Conservation (phyloP, 2,329 filamentous ascomycete species). For the Neopestalotiopsis rosae region DNA sequence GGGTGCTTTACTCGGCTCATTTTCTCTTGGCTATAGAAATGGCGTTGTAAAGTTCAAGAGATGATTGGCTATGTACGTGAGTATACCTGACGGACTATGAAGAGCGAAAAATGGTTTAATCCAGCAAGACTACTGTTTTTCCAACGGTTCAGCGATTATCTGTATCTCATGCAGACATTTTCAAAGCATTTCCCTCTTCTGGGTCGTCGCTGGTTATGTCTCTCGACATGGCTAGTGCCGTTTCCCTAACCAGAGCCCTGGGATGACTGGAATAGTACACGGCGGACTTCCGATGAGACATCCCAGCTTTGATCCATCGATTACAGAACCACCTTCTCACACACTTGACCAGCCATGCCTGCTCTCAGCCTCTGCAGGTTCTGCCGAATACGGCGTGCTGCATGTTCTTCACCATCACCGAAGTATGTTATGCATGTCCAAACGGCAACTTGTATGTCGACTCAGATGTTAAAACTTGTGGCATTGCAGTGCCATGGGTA, state of each 20-base stretch:
- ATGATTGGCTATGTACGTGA: too few relatives aligned
- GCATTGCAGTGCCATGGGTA: not conserved
- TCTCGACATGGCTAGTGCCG: not conserved
- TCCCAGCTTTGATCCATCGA: not conserved
- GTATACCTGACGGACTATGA: too few relatives aligned
- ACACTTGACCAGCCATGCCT: not conserved
- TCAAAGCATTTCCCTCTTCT: too few relatives aligned
- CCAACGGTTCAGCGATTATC: too few relatives aligned
- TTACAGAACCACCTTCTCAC: not conserved
- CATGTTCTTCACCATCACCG: not conserved
- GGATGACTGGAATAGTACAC: not conserved
- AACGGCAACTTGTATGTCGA: conserved; percentile 6
- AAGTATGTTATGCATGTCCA: not conserved
- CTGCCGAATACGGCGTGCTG: not conserved
- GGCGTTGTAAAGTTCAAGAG: not conserved
- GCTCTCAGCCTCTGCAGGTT: not conserved
- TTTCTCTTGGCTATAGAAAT: not conserved
- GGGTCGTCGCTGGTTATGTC: not conserved
- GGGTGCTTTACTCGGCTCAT: not conserved
- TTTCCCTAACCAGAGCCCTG: not conserved
- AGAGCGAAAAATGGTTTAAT: too few relatives aligned
- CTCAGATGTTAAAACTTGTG: not conserved
- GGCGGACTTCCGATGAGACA: not conserved
- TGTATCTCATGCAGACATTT: too few relatives aligned
- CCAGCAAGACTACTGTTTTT: too few relatives aligned